phyloP scores from a whole-genome alignment of 352 stramenopile species.

The Phytopythium kandeliae region DNA sequence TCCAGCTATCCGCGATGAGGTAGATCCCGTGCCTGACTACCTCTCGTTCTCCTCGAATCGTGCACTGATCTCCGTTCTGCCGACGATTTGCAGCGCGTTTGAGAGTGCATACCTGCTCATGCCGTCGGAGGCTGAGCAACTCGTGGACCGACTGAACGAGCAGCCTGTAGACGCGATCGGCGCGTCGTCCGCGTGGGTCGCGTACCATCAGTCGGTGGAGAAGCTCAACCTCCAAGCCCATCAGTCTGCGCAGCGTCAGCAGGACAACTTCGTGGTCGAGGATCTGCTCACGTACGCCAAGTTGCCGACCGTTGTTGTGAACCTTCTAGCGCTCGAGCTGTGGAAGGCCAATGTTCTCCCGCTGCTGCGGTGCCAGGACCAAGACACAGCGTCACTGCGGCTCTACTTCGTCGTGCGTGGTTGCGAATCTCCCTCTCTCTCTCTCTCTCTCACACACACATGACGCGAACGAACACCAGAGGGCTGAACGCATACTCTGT shows the following conservation, averaged over 20 bases:
- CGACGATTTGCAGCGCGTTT: slow-evolving; percentile 5
- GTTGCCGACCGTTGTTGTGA: slow-evolving; percentile 79
- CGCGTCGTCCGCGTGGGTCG: slow-evolving; percentile 61
- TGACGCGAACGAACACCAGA: too few relatives aligned
- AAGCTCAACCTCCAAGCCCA: slow-evolving; percentile 93
- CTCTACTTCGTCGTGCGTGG: slow-evolving; percentile 87
- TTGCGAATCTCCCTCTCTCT: too few relatives aligned
- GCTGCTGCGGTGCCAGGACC: slow-evolving; percentile 38
- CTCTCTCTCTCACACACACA: too few relatives aligned
- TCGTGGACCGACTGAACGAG: slow-evolving; percentile 68
- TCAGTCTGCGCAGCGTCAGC: slow-evolving; percentile 84
- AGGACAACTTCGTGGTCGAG: slow-evolving; percentile 94
- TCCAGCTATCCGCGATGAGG: not conserved
- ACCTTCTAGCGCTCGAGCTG: slow-evolving; percentile 86
- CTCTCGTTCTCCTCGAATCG: not conserved
- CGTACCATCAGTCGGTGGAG: slow-evolving; percentile 85
- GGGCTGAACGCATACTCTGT: too few relatives aligned
- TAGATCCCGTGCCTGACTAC: too few relatives aligned
- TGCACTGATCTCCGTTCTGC: not conserved
- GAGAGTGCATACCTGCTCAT: slow-evolving; percentile 59
- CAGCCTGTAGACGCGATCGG: slow-evolving; percentile 66
- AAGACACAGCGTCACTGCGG: slow-evolving; percentile 63
- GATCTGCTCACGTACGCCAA: slow-evolving; percentile 90
- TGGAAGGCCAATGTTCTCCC: slow-evolving; percentile 87
- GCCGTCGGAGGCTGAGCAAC: slow-evolving; percentile 73